Base-by-base conservation (phyloP, 192 early-diverging fungal genomes). In the Entomortierella beljakovae region DNA sequence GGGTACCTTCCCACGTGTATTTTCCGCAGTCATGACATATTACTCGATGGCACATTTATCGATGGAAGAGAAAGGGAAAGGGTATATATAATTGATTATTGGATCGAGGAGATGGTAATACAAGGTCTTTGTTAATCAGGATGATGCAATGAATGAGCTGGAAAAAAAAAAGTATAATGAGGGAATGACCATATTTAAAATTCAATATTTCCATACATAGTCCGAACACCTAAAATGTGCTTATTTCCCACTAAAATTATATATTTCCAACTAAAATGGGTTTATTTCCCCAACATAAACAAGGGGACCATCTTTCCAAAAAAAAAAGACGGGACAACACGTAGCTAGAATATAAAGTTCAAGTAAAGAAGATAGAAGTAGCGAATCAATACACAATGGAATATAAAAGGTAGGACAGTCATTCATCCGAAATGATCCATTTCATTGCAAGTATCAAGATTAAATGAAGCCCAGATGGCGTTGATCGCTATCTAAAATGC, bases 1-100 rank as follows among this genome's bases (percentile, higher is more conserved):
- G 10, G 18, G 4, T 7, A 76, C 72, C 72, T 76, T 76, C 72
- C 72, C 72, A 76, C 10, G 72, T 76, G 53, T 53, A 76, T 33
- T 76, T 76, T 48, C 64, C 59, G 62, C 72, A 76, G 43, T 68
- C 52, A 9, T 38, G 64, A 15, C 72, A 76, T 18, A 76, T 28
- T 15, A 76, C 64, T 62, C 72, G 48, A 34, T 63, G 64, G 26
- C 72, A 76, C 72, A 76, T 76, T 71, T n/a, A 33, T 55, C 18
- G 55, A 57, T 6, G 40, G 31, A 33, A 34, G 33, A 20, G 37
- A 22, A 58, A 6, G 22, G 57, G 7, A 53, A n/a, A 51, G 18
- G 49, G 49, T 7, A 51, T 51, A 51, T 51, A 9, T 6, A 13
- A 40, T 40, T 40, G 7, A 40, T 9, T 40, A 9, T 9, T 9